These are phyloP conservation scores for Sphagnum tenellum DNA, from an alignment of 225 moss, liverwort and hornwort genomes.

Conservation along the genomic window DNA sequence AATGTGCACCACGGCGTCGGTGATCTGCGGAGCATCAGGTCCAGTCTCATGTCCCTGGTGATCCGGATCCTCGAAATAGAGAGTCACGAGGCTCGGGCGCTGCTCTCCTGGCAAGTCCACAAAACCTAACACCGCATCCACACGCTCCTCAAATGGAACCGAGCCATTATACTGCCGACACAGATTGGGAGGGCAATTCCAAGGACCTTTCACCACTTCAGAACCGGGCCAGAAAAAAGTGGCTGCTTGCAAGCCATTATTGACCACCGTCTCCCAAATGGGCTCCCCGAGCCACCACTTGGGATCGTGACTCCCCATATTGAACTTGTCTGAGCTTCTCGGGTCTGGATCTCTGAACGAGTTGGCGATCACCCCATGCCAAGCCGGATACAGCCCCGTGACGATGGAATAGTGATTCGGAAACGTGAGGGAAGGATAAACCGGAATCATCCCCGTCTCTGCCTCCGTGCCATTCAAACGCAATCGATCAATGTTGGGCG, in stretches of 20 bases:
- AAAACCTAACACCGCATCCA: slow-evolving; percentile 66
- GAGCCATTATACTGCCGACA: slow-evolving; percentile 58
- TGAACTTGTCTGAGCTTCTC: slow-evolving; percentile 29
- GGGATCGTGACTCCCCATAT: slow-evolving; percentile 48
- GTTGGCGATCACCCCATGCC: slow-evolving; percentile 86
- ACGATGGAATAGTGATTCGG: slow-evolving; percentile 95
- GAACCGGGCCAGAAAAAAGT: slow-evolving; percentile 98
- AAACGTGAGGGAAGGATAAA: slow-evolving; percentile 83
- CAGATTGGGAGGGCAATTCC: slow-evolving; percentile 65
- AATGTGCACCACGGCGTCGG: slow-evolving; percentile 55
- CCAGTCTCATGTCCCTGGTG: slow-evolving; percentile 61
- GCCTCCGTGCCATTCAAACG: slow-evolving; percentile 74
- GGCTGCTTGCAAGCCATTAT: slow-evolving; percentile 77
- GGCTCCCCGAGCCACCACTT: slow-evolving; percentile 99
- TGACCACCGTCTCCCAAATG: slow-evolving; percentile 90
- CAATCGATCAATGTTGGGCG: slow-evolving; percentile 71
- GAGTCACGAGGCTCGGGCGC: slow-evolving; percentile 62
- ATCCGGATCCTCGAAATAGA: slow-evolving; percentile 90
- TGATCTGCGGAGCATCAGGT: slow-evolving; percentile 72
- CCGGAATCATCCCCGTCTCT: slow-evolving; percentile 76
- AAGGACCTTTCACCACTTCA: slow-evolving; percentile 66
- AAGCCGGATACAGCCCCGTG: slow-evolving; percentile 91
- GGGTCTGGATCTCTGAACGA: slow-evolving; percentile 53
- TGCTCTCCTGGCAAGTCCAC: slow-evolving; percentile 48
- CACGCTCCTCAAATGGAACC: slow-evolving; percentile 75